Conservation (phyloP, 176 grass and related monocot species). For the Oryza glaberrima region DNA sequence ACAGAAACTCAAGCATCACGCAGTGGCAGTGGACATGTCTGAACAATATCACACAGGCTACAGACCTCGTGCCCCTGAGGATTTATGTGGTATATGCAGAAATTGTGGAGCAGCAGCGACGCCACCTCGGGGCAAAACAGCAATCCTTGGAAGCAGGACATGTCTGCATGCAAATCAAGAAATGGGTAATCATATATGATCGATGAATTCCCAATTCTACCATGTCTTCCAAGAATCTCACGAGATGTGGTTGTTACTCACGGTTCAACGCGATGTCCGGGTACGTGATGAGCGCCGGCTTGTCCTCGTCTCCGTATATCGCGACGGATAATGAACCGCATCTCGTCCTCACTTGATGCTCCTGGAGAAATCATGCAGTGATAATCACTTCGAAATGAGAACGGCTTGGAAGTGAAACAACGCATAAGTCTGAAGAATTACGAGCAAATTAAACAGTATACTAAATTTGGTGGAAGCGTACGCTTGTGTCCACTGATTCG, state of each 20-base stretch:
- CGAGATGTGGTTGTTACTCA: neutral
- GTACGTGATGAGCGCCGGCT: conserved; percentile 67
- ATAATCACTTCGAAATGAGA: neutral
- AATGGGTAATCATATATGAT: conserved; percentile 16
- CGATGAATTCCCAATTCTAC: neutral
- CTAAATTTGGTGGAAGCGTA: neutral
- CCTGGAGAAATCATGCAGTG: conserved; percentile 41
- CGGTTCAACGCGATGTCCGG: conserved; percentile 72
- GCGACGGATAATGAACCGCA: conserved; percentile 59
- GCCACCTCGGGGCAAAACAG: conserved; percentile 73
- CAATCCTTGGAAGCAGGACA: conserved; percentile 90
- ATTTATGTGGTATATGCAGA: conserved; percentile 88
- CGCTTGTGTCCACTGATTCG: neutral
- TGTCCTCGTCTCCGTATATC: conserved; percentile 73
- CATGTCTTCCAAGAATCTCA: neutral
- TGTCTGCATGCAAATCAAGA: conserved; percentile 51
- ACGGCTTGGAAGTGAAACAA: neutral
- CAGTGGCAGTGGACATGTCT: neutral
- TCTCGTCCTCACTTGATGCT: conserved; percentile 66
- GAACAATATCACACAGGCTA: neutral
- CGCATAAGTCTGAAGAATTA: neutral
- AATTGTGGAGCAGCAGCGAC: conserved; percentile 79
- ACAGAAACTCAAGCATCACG: neutral
- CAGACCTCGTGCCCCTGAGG: conserved; percentile 88
- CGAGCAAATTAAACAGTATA: neutral